Conservation (phyloP, 441 rosid genomes). For the Brassica balearica region DNA sequence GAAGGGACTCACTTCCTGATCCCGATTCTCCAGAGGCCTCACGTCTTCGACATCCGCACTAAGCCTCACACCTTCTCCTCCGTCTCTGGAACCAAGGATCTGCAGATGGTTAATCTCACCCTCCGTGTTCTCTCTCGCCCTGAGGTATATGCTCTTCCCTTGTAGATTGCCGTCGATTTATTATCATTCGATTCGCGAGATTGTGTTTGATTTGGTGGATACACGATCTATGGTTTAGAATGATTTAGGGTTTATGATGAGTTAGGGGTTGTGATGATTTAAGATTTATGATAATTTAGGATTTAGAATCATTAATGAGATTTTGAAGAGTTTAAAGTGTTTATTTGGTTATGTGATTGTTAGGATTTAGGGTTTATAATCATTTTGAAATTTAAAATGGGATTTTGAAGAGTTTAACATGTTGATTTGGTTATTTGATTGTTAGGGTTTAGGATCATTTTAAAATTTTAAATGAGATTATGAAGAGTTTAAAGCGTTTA, state of each 20-base stretch:
- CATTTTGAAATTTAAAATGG: not conserved
- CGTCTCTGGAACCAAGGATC: conserved; percentile 89
- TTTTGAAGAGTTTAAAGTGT: not conserved
- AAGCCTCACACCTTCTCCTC: conserved; percentile 92
- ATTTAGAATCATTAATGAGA: not conserved
- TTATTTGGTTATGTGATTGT: not conserved
- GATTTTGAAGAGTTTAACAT: not conserved
- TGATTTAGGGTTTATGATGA: no score
- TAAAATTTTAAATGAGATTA: not conserved
- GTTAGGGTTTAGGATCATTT: not conserved
- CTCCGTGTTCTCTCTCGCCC: conserved; percentile 94
- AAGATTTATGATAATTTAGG: not conserved
- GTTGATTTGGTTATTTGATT: not conserved
- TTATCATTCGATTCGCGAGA: no score
- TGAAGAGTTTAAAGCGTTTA: not conserved
- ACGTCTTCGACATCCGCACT: conserved; percentile 81
- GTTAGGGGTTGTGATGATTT: no score
- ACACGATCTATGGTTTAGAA: conserved; percentile 14
- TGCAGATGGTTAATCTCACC: conserved; percentile 93
- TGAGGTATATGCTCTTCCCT: conserved; percentile 50
- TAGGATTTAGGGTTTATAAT: not conserved
- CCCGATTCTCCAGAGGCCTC: conserved; percentile 90
- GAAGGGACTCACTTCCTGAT: conserved; percentile 89
- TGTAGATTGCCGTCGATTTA: not conserved
- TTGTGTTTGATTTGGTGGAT: not conserved